Conservation (phyloP, 352 stramenopile species). For the Phytophthora idaei region DNA sequence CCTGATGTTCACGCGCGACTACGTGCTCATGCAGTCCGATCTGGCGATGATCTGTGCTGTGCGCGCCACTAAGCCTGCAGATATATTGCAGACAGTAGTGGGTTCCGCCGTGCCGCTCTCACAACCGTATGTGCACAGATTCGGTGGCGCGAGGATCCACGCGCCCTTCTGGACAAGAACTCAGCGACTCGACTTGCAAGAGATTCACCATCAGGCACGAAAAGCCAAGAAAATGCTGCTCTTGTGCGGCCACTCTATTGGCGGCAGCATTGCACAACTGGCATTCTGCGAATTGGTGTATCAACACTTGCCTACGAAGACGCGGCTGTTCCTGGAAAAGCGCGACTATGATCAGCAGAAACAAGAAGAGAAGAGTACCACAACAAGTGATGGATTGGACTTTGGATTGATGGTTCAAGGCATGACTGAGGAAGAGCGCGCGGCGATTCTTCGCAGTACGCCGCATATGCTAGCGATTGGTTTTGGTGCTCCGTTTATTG, state of each 20-base stretch:
- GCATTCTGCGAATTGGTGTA: conserved; percentile 79
- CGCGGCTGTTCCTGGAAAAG: conserved; percentile 63
- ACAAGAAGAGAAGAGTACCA: conserved; percentile 18
- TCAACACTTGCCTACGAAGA: conserved; percentile 56
- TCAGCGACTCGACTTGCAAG: conserved; percentile 59
- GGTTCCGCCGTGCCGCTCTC: conserved; percentile 69
- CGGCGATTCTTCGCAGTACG: conserved; percentile 32
- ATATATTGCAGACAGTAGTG: conserved; percentile 74
- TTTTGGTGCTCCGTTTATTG: conserved; percentile 81
- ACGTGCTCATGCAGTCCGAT: conserved; percentile 68
- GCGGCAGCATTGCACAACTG: conserved; percentile 82
- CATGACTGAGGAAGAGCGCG: conserved; percentile 27
- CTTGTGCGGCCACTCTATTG: conserved; percentile 84
- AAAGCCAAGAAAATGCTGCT: conserved; percentile 67
- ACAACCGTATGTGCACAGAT: conserved; percentile 72
- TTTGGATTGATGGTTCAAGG: conserved; percentile 33
- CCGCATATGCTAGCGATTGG: conserved; percentile 70
- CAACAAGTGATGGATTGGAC: conserved; percentile 21
- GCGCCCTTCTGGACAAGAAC: conserved; percentile 78
- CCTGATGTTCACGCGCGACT: conserved; percentile 56
- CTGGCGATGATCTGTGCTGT: conserved; percentile 71
- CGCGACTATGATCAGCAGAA: conserved; percentile 63
- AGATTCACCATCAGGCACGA: conserved; percentile 52
- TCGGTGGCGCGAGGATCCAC: conserved; percentile 77
- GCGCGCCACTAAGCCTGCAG: conserved; percentile 55